Evolutionary conservation across 345 rosid species (phyloP).

Genomic region (Populus euphratica): DNA sequence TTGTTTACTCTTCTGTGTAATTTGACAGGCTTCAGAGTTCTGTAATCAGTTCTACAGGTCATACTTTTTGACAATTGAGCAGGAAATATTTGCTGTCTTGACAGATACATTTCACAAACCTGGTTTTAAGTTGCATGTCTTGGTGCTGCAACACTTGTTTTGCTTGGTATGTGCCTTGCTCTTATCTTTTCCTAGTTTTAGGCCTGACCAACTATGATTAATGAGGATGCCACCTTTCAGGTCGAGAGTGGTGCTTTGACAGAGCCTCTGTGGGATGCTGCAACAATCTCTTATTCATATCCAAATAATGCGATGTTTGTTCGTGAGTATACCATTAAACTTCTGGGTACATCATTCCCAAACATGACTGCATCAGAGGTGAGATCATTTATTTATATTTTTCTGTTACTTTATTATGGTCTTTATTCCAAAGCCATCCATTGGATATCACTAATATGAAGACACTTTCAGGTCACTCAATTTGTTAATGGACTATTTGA

Average conservation of each 20-base stretch:
- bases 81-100: conserved; percentile 93
- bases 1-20: conserved; percentile 16
- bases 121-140: conserved; percentile 95
- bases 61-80: conserved; percentile 70
- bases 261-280: conserved; percentile 91
- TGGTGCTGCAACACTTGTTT: conserved; percentile 80
- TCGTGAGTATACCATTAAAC: conserved; percentile 88
- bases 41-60: conserved; percentile 81
- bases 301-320: conserved; percentile 72
- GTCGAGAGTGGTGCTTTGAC: conserved; percentile 75
- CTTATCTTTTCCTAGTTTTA: not conserved
- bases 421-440: not conserved
- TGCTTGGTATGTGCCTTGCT: conserved; percentile 54
- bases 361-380: conserved; percentile 95
- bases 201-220: not conserved
- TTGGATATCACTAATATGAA: conserved; percentile 12
- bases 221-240: conserved; percentile 36
- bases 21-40: conserved; percentile 56
- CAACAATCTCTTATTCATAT: conserved; percentile 67
- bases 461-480: conserved; percentile 62
- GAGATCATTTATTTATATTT: not conserved
- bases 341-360: conserved; percentile 86
- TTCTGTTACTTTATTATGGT: not conserved
- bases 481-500: conserved; percentile 84
- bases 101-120: conserved; percentile 98